These are phyloP conservation scores for Dothistroma septosporum DNA, from an alignment of 2,329 filamentous ascomycete species.

Conservation along the genomic window DNA sequence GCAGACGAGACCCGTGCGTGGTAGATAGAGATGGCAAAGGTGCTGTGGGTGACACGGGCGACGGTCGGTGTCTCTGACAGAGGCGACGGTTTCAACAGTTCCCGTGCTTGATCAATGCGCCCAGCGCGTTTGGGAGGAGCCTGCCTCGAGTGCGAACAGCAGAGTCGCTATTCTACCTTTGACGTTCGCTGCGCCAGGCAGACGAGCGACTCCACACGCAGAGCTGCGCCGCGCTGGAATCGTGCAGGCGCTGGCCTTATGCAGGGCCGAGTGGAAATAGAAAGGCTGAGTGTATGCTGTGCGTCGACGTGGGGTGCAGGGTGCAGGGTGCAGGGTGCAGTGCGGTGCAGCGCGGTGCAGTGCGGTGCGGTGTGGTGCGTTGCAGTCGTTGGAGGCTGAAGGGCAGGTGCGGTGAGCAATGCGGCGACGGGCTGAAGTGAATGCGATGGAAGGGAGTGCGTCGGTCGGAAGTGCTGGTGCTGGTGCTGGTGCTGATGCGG, in stretches of 20 bases:
- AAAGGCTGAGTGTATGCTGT: slow-evolving; percentile 9
- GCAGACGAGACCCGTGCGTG: background rate
- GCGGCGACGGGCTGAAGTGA: background rate
- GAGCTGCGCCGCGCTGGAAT: slow-evolving; percentile 7
- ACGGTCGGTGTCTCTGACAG: background rate
- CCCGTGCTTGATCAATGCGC: slow-evolving; percentile 4
- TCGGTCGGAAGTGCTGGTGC: background rate
- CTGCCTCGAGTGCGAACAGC: slow-evolving; percentile 3
- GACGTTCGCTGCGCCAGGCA: slow-evolving; percentile 20
- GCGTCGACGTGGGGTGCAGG: background rate
- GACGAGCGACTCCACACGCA: slow-evolving; percentile 13
- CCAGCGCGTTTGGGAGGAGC: slow-evolving; percentile 4
- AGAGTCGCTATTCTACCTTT: slow-evolving; percentile 11
- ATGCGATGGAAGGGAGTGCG: background rate
- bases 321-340: background rate
- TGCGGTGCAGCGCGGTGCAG: background rate
- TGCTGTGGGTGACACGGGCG: background rate
- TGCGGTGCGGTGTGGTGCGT: background rate
- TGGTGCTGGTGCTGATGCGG: too few relatives aligned
- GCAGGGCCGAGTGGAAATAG: slow-evolving; percentile 15
- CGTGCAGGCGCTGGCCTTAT: slow-evolving; percentile 9
- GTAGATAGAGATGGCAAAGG: background rate
- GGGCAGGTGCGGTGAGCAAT: background rate
- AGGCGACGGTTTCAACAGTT: slow-evolving; percentile 6
- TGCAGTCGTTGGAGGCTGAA: background rate